Percentiles rank a stretch among this genome's conserved stretches.
Conservation (phyloP, 1,284 basidiomycete species). For the Cryptococcus maquisensis region DNA sequence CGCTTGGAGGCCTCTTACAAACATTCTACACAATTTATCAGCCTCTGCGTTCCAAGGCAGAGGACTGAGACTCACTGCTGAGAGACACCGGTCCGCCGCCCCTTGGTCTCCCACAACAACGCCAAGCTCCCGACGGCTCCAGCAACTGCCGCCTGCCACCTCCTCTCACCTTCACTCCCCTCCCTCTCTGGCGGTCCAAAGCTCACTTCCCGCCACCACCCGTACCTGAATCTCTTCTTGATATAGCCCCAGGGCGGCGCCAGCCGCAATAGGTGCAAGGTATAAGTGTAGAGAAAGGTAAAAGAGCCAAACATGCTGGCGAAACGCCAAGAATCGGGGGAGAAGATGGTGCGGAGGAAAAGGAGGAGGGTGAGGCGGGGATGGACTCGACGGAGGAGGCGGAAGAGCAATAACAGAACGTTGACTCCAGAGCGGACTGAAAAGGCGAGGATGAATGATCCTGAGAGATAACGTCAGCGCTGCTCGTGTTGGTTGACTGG, state of each 20-base stretch:
- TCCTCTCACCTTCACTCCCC: slow-evolving; percentile 54
- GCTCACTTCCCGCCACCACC: slow-evolving; percentile 32
- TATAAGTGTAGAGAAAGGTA: slow-evolving; percentile 72
- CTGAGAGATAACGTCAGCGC: slow-evolving; percentile 49
- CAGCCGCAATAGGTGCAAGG: slow-evolving; percentile 77
- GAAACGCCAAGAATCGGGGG: slow-evolving; percentile 71
- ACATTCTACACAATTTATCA: slow-evolving; percentile 30
- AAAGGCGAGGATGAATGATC: slow-evolving; percentile 72
- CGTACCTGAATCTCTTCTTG: slow-evolving; percentile 40
- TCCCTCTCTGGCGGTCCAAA: slow-evolving; percentile 50
- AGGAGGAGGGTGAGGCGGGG: slow-evolving; percentile 49
- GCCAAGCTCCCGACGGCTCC: slow-evolving; percentile 74
- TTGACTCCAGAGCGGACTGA: slow-evolving; percentile 76
- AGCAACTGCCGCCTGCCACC: slow-evolving; percentile 86
- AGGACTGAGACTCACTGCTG: slow-evolving; percentile 60
- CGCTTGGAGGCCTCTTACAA: slow-evolving; percentile 49
- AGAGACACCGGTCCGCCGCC: slow-evolving; percentile 67
- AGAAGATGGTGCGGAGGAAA: slow-evolving; percentile 72
- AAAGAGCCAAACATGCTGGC: slow-evolving; percentile 81
- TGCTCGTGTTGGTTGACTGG: not conserved
- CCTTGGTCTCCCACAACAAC: slow-evolving; percentile 73
- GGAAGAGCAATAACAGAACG: slow-evolving; percentile 65
- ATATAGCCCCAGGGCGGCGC: slow-evolving; percentile 57
- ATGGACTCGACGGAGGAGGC: slow-evolving; percentile 53
- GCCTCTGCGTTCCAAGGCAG: not conserved